Percentiles rank a stretch among this genome's conserved stretches.
These are phyloP conservation scores for Pichia sp. DNA, from an alignment of 1,139 yeast genomes.

Conservation along the genomic window DNA sequence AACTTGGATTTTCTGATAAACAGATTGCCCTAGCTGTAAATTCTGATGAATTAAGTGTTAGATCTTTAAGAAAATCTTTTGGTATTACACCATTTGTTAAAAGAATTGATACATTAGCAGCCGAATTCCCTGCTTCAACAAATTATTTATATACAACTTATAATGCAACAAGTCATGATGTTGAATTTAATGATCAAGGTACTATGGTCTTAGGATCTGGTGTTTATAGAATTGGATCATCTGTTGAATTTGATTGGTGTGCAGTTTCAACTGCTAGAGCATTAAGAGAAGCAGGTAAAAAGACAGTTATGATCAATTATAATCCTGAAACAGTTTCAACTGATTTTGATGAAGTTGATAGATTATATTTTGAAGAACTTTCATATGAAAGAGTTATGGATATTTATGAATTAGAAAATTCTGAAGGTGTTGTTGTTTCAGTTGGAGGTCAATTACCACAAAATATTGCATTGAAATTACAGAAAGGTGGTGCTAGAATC, in stretches of 20 bases:
- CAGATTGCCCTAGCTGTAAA: constrained; percentile 73
- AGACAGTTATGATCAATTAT: constrained; percentile 93
- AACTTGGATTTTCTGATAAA: constrained; percentile 90
- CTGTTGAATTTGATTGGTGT: constrained; percentile 99
- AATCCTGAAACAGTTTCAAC: constrained; percentile 98
- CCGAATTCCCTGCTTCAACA: constrained; percentile 97
- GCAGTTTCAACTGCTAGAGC: constrained; percentile 97
- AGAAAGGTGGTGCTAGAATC: constrained; percentile 77
- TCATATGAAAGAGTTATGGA: constrained; percentile 95
- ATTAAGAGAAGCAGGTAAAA: constrained; percentile 76
- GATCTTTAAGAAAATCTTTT: constrained; percentile 66
- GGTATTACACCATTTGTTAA: constrained; percentile 91
- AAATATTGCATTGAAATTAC: constrained; percentile 84
- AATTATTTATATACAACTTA: constrained; percentile 94
- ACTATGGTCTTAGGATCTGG: constrained; percentile 96
- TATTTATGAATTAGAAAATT: constrained; percentile 85
- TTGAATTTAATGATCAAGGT: constrained; percentile 81
- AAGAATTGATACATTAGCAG: constrained; percentile 95
- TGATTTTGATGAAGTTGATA: constrained; percentile 96
- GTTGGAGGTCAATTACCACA: constrained; percentile 98
- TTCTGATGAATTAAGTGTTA: constrained; percentile 67
- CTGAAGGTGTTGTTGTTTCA: constrained; percentile 88
- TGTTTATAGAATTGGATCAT: constrained; percentile 96
- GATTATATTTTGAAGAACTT: constrained; percentile 91
- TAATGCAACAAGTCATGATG: constrained; percentile 83